A percentile compares a stretch with the other conserved stretches of the same genome.
Evolutionary conservation across 176 grass and related monocot genomes (phyloP).

Genomic region (Triticum turgidum): DNA sequence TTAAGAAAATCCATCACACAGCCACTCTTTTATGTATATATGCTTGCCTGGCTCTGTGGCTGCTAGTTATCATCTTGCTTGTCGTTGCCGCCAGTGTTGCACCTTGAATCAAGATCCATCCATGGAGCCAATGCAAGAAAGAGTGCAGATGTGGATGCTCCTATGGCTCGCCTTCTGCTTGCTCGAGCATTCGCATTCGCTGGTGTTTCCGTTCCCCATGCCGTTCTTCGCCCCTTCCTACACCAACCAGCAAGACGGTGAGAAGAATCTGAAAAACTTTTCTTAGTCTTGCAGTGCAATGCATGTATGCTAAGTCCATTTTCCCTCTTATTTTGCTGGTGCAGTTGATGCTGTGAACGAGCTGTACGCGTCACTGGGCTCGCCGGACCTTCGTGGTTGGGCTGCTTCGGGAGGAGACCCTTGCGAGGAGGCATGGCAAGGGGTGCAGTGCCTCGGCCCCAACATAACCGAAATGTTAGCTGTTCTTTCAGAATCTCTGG

Average conservation of each 20-base stretch:
- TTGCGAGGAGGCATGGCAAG: conserved; percentile 56
- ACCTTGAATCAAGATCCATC: neutral
- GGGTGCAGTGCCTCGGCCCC: conserved; percentile 49
- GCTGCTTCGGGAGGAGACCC: conserved; percentile 49
- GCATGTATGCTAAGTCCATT: neutral
- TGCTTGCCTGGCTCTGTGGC: neutral
- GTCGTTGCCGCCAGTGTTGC: neutral
- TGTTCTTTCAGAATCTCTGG: neutral
- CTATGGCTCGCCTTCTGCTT: conserved; percentile 25
- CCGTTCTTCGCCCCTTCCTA: conserved; percentile 23
- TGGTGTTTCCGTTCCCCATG: conserved; percentile 33
- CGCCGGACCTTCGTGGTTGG: conserved; percentile 58
- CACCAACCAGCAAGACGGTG: conserved; percentile 35
- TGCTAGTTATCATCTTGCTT: neutral
- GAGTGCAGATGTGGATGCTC: neutral
- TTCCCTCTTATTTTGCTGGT: neutral
- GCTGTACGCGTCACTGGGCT: conserved; percentile 44
- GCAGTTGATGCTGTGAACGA: conserved; percentile 67
- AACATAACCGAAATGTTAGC: conserved; percentile 53
- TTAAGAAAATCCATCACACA: neutral
- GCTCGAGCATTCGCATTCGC: conserved; percentile 5
- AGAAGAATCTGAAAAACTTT: neutral
- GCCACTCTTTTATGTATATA: neutral
- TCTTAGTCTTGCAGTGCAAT: neutral
- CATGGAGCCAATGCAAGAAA: conserved; percentile 1